Percentiles rank a stretch among this genome's conserved stretches.
Conservation (phyloP, 441 rosid species). For the Daphne laureola region DNA sequence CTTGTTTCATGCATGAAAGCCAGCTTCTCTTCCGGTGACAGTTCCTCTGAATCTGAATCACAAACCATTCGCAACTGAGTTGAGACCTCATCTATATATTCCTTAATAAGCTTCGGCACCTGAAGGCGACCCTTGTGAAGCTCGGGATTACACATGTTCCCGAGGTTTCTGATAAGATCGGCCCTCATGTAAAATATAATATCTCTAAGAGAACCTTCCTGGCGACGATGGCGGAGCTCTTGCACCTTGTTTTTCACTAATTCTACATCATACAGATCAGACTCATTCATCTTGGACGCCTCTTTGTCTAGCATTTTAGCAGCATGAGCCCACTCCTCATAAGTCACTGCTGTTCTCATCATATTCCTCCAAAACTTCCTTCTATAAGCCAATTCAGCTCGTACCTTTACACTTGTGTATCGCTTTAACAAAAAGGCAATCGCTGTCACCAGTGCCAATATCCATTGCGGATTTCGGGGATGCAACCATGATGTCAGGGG, state of each 20-base stretch:
- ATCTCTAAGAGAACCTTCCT: constrained; percentile 80
- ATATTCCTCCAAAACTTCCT: constrained; percentile 97
- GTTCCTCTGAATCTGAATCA: constrained; percentile 74
- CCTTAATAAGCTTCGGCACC: constrained; percentile 81
- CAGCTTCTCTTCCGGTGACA: constrained; percentile 82
- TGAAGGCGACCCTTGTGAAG: constrained; percentile 96
- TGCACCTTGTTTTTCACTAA: constrained; percentile 77
- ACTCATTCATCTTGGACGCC: constrained; percentile 66
- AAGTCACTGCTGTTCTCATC: constrained; percentile 85
- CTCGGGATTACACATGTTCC: constrained; percentile 93
- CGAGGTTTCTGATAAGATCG: constrained; percentile 86
- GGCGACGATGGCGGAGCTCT: constrained; percentile 78
- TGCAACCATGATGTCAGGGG: constrained; percentile 84
- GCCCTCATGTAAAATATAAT: constrained; percentile 96
- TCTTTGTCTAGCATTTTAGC: constrained; percentile 93
- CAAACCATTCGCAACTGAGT: constrained; percentile 88
- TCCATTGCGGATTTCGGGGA: constrained; percentile 92
- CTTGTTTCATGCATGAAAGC: constrained; percentile 92
- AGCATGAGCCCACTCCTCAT: constrained; percentile 97
- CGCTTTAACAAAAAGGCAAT: constrained; percentile 80
- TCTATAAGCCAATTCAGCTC: constrained; percentile 86
- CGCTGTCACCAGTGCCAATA: constrained; percentile 74
- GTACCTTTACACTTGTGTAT: constrained; percentile 59
- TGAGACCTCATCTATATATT: constrained; percentile 82
- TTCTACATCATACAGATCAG: constrained; percentile 75